Evolutionary conservation across 495 filamentous ascomycete genomes (phyloP).

Genomic region (Hypoxylon fuscum): DNA sequence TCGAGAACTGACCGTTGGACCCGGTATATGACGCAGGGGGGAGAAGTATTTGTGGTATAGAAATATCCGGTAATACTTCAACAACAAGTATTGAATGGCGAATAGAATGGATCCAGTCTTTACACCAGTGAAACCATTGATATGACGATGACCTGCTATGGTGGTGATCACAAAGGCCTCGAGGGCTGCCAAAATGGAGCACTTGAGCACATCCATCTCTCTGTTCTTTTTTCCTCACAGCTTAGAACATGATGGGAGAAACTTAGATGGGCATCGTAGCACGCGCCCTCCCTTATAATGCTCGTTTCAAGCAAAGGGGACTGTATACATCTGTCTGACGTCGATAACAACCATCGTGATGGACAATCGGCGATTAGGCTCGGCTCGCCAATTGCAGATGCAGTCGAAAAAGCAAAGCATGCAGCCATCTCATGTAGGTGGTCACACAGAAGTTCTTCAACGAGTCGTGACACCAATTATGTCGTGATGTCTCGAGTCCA

Average conservation of each 20-base stretch:
- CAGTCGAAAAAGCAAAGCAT: too few species aligned
- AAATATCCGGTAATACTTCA: slow-evolving; percentile 7
- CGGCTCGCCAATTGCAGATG: too few species aligned
- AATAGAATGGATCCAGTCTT: slow-evolving; percentile 4
- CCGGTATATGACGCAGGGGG: neutral
- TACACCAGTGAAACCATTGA: neutral
- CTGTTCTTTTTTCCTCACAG: neutral
- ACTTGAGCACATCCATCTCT: slow-evolving; percentile 12
- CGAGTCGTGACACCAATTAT: too few species aligned
- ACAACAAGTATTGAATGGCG: neutral
- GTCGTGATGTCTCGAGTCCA: too few species aligned
- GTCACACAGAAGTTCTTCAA: too few species aligned
- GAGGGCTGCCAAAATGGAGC: neutral
- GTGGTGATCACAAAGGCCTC: neutral
- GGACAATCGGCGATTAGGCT: too few species aligned
- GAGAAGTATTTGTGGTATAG: slow-evolving; percentile 11
- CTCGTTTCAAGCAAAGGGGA: too few species aligned
- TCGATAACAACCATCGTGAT: too few species aligned
- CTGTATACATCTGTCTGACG: too few species aligned
- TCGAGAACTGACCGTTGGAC: slow-evolving; percentile 7
- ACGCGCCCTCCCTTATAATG: neutral
- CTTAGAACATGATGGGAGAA: neutral
- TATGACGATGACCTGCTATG: neutral
- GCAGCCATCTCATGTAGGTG: too few species aligned
- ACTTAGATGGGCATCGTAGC: neutral